A percentile compares a stretch with the other conserved stretches of the same genome.
Conservation (phyloP, 208 protist genomes). For the Leptomonas seymouri region DNA sequence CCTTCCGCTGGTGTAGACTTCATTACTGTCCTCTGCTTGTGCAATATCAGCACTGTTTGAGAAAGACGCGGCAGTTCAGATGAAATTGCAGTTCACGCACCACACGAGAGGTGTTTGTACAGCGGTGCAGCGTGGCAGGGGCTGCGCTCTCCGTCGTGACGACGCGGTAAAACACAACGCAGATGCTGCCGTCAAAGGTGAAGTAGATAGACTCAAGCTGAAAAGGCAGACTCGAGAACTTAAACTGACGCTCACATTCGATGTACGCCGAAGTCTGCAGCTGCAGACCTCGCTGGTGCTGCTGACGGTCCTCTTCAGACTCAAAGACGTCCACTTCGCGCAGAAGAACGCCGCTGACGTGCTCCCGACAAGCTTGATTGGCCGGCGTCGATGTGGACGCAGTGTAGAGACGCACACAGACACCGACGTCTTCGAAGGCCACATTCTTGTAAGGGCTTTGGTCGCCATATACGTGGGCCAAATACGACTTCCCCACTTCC, state of each 20-base stretch:
- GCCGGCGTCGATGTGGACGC: not conserved
- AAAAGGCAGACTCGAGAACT: constrained; percentile 66
- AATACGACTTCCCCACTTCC: constrained; percentile 42
- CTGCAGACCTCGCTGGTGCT: constrained; percentile 27
- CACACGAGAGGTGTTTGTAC: constrained; percentile 47
- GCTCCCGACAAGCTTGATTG: constrained; percentile 19
- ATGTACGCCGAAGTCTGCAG: constrained; percentile 38
- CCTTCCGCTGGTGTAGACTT: not conserved
- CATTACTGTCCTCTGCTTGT: not conserved
- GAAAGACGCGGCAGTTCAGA: constrained; percentile 51
- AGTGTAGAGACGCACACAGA: constrained; percentile 43
- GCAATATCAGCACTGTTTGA: constrained; percentile 25
- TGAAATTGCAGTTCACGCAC: constrained; percentile 57
- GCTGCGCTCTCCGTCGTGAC: constrained; percentile 14
- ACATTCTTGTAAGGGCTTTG: constrained; percentile 52
- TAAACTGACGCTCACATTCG: constrained; percentile 62
- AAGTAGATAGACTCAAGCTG: constrained; percentile 60
- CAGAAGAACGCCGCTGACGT: constrained; percentile 50
- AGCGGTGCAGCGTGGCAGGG: constrained; percentile 4
- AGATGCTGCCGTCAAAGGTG: constrained; percentile 61
- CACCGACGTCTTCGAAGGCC: constrained; percentile 45
- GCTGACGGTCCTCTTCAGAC: constrained; percentile 27
- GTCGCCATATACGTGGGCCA: constrained; percentile 43
- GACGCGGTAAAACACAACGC: constrained; percentile 62
- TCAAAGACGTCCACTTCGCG: constrained; percentile 39